Evolutionary conservation across 306 rosid genomes (phyloP).

Genomic region (Sophora flavescens): DNA sequence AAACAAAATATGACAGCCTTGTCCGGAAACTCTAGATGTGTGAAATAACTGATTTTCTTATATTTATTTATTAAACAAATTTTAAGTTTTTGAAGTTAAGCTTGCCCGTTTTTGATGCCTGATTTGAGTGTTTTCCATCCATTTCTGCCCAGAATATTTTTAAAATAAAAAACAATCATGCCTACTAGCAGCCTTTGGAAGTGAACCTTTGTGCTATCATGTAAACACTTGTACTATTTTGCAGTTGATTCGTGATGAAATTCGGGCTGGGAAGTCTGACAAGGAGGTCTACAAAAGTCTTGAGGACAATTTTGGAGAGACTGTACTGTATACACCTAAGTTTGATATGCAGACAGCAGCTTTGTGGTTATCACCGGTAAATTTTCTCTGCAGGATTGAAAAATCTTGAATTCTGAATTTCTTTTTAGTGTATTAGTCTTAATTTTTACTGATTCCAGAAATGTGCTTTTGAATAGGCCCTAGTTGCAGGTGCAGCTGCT

Average conservation of each 20-base stretch:
- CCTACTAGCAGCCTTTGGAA: slow-evolving; percentile 15
- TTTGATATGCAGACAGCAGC: slow-evolving; percentile 97
- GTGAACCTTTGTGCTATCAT: slow-evolving; percentile 11
- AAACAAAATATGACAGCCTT: slow-evolving; percentile 20
- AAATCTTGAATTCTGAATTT: slow-evolving; percentile 17
- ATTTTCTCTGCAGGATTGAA: slow-evolving; percentile 13
- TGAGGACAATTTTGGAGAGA: slow-evolving; percentile 86
- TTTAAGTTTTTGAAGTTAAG: slow-evolving; percentile 12
- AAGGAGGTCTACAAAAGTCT: slow-evolving; percentile 85
- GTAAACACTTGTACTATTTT: slow-evolving; percentile 36
- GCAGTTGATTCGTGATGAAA: slow-evolving; percentile 93
- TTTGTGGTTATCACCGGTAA: slow-evolving; percentile 89
- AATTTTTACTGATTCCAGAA: slow-evolving; percentile 40
- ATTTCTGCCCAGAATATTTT: slow-evolving; percentile 11
- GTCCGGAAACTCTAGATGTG: background rate
- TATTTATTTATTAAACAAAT: background rate
- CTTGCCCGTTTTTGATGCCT: slow-evolving; percentile 1
- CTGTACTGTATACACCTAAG: slow-evolving; percentile 82
- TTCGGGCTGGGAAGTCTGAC: slow-evolving; percentile 76
- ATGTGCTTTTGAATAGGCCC: slow-evolving; percentile 47
- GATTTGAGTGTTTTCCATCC: background rate
- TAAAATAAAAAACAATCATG: slow-evolving; percentile 2
- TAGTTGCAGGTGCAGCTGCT: slow-evolving; percentile 61
- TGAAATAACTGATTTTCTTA: slow-evolving; percentile 18
- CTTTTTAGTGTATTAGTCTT: slow-evolving; percentile 21